Conservation (phyloP, 2,329 filamentous ascomycete species). For the Penicillium palitans region DNA sequence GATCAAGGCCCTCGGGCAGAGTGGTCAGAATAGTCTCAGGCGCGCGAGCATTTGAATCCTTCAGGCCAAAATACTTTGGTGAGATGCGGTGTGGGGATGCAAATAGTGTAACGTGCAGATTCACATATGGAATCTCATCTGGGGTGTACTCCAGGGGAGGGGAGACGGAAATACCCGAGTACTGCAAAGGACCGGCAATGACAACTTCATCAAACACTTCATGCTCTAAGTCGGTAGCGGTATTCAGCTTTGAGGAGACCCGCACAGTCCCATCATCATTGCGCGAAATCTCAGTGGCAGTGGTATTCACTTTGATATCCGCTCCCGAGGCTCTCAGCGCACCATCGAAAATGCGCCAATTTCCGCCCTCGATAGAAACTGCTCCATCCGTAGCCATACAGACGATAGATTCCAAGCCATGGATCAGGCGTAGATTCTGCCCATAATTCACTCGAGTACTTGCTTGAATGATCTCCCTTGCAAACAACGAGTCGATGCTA, state of each 20-base stretch:
- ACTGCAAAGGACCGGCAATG: conserved; percentile 81
- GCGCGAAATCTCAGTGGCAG: conserved; percentile 61
- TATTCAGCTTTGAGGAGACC: conserved; percentile 40
- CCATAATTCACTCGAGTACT: conserved; percentile 93
- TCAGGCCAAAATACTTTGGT: conserved; percentile 66
- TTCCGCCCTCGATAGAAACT: conserved; percentile 76
- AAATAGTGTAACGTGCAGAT: conserved; percentile 86
- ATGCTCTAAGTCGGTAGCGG: conserved; percentile 10
- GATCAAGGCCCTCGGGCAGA: conserved; percentile 56
- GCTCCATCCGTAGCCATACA: conserved; percentile 88
- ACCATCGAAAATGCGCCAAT: conserved; percentile 88
- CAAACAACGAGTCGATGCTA: conserved; percentile 66
- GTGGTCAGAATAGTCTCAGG: conserved; percentile 84
- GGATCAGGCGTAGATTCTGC: conserved; percentile 80
- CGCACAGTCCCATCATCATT: conserved; percentile 44
- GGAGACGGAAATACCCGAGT: conserved; percentile 63
- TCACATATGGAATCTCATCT: conserved; percentile 79
- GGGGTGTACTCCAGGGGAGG: conserved; percentile 54
- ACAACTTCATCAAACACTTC: conserved; percentile 72
- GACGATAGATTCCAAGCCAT: conserved; percentile 87
- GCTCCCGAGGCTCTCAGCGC: conserved; percentile 71
- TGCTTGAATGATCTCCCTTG: conserved; percentile 82
- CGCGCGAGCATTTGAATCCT: conserved; percentile 52
- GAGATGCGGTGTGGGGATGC: conserved; percentile 73
- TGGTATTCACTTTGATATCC: conserved; percentile 63